Evolutionary conservation across 2,329 filamentous ascomycete genomes (phyloP).

Genomic region (Botryosphaeria agaves): DNA sequence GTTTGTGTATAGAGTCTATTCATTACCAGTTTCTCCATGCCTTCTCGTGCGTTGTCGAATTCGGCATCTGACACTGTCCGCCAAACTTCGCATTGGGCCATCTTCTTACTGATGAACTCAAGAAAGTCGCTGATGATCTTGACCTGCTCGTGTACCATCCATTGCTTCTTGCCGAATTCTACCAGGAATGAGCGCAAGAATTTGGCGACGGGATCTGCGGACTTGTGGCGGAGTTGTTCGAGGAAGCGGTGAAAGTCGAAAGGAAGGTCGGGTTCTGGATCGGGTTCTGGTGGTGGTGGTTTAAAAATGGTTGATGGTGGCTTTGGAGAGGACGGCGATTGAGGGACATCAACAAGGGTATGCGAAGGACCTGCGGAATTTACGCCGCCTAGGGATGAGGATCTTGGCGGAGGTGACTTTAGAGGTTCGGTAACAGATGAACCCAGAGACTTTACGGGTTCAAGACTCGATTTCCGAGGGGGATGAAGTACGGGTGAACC

Average conservation of each 20-base stretch:
- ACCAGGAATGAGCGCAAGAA: constrained; percentile 87
- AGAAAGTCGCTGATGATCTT: constrained; percentile 97
- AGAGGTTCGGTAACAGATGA: neutral
- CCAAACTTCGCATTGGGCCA: constrained; percentile 96
- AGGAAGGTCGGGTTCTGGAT: constrained; percentile 59
- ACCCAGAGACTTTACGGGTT: constrained; percentile 36
- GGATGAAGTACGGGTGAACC: constrained; percentile 53
- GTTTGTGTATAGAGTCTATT: constrained; percentile 91
- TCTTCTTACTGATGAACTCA: constrained; percentile 94
- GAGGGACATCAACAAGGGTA: constrained; percentile 6
- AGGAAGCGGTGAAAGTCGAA: constrained; percentile 97
- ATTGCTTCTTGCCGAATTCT: constrained; percentile 94
- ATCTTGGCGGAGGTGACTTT: neutral
- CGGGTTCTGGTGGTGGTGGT: constrained; percentile 37
- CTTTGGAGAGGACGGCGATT: constrained; percentile 7
- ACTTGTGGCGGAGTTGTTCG: constrained; percentile 87
- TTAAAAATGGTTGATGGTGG: constrained; percentile 31
- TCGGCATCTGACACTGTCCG: constrained; percentile 87
- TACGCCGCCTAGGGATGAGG: neutral
- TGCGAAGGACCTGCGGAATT: neutral
- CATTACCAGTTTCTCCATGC: constrained; percentile 99
- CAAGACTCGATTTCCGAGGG: constrained; percentile 72
- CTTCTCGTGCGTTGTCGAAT: constrained; percentile 94
- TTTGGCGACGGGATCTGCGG: constrained; percentile 92
- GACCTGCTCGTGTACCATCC: constrained; percentile 99